Conservation (phyloP, 148 eudicot genomes). For the Chenopodium berlandieri region DNA sequence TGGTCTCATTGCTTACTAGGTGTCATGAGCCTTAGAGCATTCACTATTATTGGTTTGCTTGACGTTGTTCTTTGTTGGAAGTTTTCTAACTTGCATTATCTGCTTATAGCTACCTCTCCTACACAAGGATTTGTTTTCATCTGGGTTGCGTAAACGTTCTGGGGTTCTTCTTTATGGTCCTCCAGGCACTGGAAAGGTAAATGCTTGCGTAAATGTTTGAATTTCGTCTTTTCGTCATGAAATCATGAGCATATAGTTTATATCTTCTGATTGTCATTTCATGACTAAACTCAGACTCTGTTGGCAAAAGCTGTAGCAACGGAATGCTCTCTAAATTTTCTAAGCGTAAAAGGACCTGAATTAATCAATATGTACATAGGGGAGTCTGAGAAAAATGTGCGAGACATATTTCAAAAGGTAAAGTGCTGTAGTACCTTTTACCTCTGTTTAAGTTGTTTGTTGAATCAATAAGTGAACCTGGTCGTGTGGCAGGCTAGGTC, state of each 20-base stretch:
- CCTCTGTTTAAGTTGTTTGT: not conserved
- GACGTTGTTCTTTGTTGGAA: not conserved
- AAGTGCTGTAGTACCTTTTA: constrained; percentile 9
- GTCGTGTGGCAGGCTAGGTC: constrained; percentile 67
- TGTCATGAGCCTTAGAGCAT: not conserved
- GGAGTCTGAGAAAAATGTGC: constrained; percentile 92
- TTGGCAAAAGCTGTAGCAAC: constrained; percentile 99
- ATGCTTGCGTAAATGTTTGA: constrained; percentile 15
- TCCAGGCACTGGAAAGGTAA: constrained; percentile 97
- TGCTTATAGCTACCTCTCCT: constrained; percentile 76
- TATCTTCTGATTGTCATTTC: constrained; percentile 18
- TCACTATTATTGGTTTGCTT: constrained; percentile 5
- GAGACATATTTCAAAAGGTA: constrained; percentile 97
- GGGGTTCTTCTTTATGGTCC: constrained; percentile 99
- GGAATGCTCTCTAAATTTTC: constrained; percentile 91
- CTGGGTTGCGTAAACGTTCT: constrained; percentile 96
- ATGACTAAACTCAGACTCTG: constrained; percentile 60
- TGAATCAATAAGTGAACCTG: constrained; percentile 10
- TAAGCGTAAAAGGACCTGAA: constrained; percentile 98
- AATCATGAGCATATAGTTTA: constrained; percentile 3
- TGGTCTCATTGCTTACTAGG: not conserved
- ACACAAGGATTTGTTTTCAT: constrained; percentile 94
- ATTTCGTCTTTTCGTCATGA: not conserved
- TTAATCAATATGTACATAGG: constrained; percentile 99
- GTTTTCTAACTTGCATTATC: constrained; percentile 6